Percentiles rank a stretch among this genome's conserved stretches.
phyloP scores from a whole-genome alignment of 1,139 yeast species.

The Pichia sp. region DNA sequence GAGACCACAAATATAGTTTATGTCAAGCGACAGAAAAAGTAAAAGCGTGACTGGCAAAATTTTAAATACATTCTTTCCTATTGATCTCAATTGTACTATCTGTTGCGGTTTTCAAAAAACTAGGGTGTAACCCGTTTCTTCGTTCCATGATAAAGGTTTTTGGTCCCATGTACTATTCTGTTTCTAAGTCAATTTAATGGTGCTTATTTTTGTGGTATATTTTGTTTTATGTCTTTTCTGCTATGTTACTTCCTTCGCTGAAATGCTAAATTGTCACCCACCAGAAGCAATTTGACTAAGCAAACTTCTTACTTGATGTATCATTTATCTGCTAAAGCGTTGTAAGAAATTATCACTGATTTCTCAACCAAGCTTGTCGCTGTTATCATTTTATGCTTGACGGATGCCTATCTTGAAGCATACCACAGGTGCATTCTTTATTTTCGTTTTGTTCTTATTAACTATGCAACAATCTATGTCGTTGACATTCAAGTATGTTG shows the following conservation, averaged over 20 bases:
- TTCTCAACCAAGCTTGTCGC: constrained; percentile 34
- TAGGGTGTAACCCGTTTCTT: constrained; percentile 32
- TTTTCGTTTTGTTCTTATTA: constrained; percentile 36
- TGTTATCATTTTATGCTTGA: constrained; percentile 33
- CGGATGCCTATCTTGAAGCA: constrained; percentile 39
- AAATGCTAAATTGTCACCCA: constrained; percentile 36
- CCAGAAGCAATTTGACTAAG: constrained; percentile 39
- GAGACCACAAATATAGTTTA: constrained; percentile 31
- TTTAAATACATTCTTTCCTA: constrained; percentile 42
- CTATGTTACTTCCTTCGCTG: constrained; percentile 38
- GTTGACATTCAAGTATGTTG: constrained; percentile 42
- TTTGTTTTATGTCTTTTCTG: constrained; percentile 38
- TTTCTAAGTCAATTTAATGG: constrained; percentile 29
- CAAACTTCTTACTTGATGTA: constrained; percentile 39
- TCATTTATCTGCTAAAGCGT: constrained; percentile 41
- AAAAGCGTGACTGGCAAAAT: constrained; percentile 28
- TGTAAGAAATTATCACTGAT: constrained; percentile 37
- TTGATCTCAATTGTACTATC: constrained; percentile 38
- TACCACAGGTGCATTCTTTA: constrained; percentile 38
- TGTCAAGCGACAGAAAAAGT: constrained; percentile 33
- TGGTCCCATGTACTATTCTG: constrained; percentile 37
- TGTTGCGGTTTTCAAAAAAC: constrained; percentile 40
- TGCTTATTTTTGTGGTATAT: constrained; percentile 35
- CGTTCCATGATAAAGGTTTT: constrained; percentile 40
- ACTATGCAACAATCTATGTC: constrained; percentile 36